Evolutionary conservation across 2,329 filamentous ascomycete species (phyloP).

Genomic region (Colletotrichum cuscutae): DNA sequence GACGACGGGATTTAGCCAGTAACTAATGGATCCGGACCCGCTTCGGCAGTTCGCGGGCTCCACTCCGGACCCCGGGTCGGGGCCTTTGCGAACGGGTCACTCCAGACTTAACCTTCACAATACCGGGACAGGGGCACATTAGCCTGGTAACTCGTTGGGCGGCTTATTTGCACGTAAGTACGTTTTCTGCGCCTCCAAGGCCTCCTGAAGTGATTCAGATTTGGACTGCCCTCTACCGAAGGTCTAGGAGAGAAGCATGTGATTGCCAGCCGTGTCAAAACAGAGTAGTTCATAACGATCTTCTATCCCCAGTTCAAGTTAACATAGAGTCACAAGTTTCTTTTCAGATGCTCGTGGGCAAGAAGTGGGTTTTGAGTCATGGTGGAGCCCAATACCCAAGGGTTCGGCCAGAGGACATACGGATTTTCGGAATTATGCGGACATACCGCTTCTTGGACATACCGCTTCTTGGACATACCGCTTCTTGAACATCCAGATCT

Average conservation of each 20-base stretch:
- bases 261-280: not conserved
- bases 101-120: not conserved
- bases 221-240: no score
- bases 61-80: constrained; percentile 5
- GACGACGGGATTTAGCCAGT: not conserved
- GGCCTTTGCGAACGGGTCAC: not conserved
- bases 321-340: no score
- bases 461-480: not conserved
- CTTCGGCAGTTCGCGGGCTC: constrained; percentile 18
- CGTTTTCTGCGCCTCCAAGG: not conserved
- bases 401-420: not conserved
- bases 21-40: not conserved
- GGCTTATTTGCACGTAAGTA: not conserved
- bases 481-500: not conserved
- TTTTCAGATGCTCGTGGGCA: no score
- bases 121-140: not conserved
- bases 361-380: not conserved
- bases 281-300: no score
- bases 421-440: not conserved
- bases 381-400: not conserved
- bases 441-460: not conserved
- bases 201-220: no score
- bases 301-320: not conserved
- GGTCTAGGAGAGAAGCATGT: no score
- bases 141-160: no score